Conservation (phyloP, 495 filamentous ascomycete species). For the Daldinia loculata region DNA sequence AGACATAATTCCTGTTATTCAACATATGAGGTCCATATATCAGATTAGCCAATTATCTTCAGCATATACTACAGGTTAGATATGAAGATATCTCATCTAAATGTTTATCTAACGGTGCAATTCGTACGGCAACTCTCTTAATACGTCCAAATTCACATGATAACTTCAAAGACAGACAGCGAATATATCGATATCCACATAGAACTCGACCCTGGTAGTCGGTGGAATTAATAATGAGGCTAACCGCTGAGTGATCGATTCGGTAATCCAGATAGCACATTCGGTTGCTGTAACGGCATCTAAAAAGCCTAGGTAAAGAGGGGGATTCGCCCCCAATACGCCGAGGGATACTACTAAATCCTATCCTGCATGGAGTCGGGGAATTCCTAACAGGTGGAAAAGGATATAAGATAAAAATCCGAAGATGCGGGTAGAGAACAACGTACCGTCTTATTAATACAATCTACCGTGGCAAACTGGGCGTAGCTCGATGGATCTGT, state of each 20-base stretch:
- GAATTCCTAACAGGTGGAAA: neutral
- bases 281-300: neutral
- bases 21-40: neutral
- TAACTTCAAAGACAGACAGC: neutral
- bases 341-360: neutral
- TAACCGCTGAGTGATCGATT: neutral
- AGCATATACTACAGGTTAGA: neutral
- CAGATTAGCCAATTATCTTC: neutral
- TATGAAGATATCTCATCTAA: neutral
- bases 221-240: neutral
- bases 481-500: conserved; percentile 9
- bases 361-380: neutral
- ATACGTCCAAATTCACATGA: neutral
- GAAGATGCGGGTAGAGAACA: conserved; percentile 14
- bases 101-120: neutral
- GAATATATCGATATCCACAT: neutral
- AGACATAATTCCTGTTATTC: neutral
- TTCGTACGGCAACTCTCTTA: neutral
- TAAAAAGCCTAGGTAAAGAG: neutral
- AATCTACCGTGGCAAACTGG: conserved; percentile 12
- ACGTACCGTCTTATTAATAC: conserved; percentile 17
- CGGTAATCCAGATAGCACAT: neutral
- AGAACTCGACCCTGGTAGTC: neutral
- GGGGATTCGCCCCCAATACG: neutral
- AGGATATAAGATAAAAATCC: conserved; percentile 1